Conservation (phyloP, 768 basidiomycete genomes). For the Termitomyces sp. region DNA sequence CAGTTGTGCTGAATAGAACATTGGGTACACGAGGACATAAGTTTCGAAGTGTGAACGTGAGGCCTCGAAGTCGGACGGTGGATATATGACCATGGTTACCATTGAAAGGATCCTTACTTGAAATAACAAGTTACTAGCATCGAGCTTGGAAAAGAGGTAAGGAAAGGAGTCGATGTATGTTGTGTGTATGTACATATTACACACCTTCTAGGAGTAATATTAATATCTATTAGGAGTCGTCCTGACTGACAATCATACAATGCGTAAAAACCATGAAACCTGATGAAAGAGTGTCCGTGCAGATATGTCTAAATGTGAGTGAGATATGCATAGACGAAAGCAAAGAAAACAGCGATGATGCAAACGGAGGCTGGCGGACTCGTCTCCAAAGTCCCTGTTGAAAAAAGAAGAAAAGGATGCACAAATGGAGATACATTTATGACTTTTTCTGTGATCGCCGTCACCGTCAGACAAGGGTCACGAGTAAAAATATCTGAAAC, state of each 20-base stretch:
- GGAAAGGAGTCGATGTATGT: constrained; percentile 4
- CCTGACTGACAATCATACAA: constrained; percentile 11
- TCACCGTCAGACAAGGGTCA: neutral
- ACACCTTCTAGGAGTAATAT: constrained; percentile 20
- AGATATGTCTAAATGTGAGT: constrained; percentile 21
- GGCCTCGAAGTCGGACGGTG: neutral
- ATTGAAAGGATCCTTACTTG: too few relatives aligned
- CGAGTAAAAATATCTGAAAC: constrained; percentile 21
- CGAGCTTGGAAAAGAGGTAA: neutral
- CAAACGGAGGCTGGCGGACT: constrained; percentile 12
- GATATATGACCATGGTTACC: too few relatives aligned
- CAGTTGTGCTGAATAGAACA: too few relatives aligned
- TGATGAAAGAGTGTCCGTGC: constrained; percentile 6
- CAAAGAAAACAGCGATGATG: constrained; percentile 13
- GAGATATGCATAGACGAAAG: constrained; percentile 20
- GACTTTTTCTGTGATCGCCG: constrained; percentile 19
- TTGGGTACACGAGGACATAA: too few relatives aligned
- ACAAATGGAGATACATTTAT: constrained; percentile 17
- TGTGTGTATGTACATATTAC: constrained; percentile 13
- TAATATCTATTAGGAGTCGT: constrained; percentile 21
- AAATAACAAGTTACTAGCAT: too few relatives aligned
- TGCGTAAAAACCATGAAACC: constrained; percentile 13
- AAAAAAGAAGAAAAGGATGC: constrained; percentile 6
- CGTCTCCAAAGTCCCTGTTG: constrained; percentile 20
- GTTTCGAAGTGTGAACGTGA: too few relatives aligned